Evolutionary conservation across 2,329 filamentous ascomycete species (phyloP).

Genomic region (Penicillium sp.): DNA sequence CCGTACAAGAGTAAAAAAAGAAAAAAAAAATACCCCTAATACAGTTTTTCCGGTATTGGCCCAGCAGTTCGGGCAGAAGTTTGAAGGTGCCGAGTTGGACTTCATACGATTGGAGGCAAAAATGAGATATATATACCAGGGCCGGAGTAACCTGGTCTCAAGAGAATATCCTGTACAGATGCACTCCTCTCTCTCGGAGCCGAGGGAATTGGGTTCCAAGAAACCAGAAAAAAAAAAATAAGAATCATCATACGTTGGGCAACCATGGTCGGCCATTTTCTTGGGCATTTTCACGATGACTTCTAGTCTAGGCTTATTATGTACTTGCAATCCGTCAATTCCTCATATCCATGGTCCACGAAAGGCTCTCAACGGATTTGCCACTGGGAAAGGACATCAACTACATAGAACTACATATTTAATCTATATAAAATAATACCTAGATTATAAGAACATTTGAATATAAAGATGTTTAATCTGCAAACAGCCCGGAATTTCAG

Average conservation of each 20-base stretch:
- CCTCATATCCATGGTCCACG: neutral
- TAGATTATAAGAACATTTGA: neutral
- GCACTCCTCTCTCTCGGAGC: neutral
- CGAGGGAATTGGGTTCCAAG: neutral
- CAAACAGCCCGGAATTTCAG: neutral
- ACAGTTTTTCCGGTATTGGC: neutral
- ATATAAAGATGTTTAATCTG: neutral
- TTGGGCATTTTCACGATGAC: neutral
- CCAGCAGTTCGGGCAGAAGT: slow-evolving; percentile 2
- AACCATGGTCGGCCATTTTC: slow-evolving; percentile 5
- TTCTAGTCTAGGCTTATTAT: neutral
- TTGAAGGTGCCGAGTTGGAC: neutral
- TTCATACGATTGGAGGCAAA: neutral
- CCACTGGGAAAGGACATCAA: neutral
- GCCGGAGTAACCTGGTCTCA: neutral
- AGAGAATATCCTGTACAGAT: too few species aligned
- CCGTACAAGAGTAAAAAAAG: neutral
- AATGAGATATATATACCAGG: neutral
- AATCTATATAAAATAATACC: too few species aligned
- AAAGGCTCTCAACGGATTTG: neutral
- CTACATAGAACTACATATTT: neutral
- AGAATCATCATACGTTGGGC: slow-evolving; percentile 1
- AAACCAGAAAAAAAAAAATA: neutral
- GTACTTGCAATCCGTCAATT: neutral
- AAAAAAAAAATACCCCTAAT: neutral